phyloP scores from a whole-genome alignment of 1,284 basidiomycete species.

The Malassezia cuniculi region DNA sequence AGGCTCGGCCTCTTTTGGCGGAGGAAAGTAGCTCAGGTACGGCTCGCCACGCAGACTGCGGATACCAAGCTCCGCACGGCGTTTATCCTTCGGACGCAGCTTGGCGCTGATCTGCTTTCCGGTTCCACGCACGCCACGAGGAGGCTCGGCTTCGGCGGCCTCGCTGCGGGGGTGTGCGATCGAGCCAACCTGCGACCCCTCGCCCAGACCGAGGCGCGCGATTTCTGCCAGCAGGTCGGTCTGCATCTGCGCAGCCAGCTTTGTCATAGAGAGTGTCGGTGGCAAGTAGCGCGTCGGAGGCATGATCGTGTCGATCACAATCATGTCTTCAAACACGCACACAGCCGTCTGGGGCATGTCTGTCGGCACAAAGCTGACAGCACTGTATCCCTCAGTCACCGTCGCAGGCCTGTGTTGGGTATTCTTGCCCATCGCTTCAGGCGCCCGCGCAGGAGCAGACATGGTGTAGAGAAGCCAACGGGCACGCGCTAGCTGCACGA shows the following conservation, averaged over 20 bases:
- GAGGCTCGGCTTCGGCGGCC: constrained; percentile 13
- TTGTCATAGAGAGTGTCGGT: constrained; percentile 8
- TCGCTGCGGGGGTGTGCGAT: constrained; percentile 13
- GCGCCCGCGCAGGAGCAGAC: too few species aligned
- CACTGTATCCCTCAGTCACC: constrained; percentile 11
- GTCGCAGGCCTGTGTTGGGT: constrained; percentile 7
- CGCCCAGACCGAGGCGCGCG: constrained; percentile 3
- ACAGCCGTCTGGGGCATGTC: constrained; percentile 23
- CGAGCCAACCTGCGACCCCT: constrained; percentile 8
- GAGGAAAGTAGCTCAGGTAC: constrained; percentile 11
- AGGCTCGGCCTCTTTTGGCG: constrained; percentile 3
- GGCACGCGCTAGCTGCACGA: not conserved
- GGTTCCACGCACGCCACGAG: not conserved
- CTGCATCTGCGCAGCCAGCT: constrained; percentile 10
- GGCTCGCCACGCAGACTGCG: constrained; percentile 14
- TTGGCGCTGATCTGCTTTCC: constrained; percentile 7
- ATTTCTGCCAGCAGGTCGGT: constrained; percentile 11
- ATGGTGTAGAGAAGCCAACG: not conserved
- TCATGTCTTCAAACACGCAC: constrained; percentile 17
- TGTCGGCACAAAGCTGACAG: constrained; percentile 27
- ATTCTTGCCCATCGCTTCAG: too few species aligned
- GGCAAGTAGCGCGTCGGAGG: constrained; percentile 19
- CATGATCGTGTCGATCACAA: constrained; percentile 28
- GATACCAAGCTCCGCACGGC: constrained; percentile 4
- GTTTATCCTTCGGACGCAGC: not conserved